Conservation (phyloP, 176 grass and related monocot species). For the Triticum dicoccoides region DNA sequence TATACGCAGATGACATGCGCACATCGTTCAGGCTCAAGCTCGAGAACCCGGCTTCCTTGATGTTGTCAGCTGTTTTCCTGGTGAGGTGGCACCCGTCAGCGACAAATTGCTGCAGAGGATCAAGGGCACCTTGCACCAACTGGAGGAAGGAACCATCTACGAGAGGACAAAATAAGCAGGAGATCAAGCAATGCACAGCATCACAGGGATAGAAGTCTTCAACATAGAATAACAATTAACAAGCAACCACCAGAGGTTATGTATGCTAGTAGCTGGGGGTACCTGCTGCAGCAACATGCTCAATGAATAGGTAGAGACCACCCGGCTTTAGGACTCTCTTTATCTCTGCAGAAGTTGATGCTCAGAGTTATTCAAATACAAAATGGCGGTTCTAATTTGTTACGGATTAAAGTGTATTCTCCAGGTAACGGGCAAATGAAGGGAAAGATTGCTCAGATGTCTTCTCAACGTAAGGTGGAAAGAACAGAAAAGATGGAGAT, state of each 20-base stretch:
- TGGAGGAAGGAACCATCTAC: constrained; percentile 70
- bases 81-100: constrained; percentile 77
- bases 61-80: constrained; percentile 63
- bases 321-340: constrained; percentile 73
- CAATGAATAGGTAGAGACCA: constrained; percentile 80
- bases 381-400: neutral
- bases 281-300: constrained; percentile 81
- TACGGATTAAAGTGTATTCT: neutral
- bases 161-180: neutral
- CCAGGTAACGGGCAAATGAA: neutral
- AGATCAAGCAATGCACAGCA: neutral
- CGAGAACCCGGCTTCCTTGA: constrained; percentile 59
- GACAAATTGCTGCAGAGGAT: constrained; percentile 73
- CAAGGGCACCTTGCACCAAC: constrained; percentile 53
- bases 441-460: neutral
- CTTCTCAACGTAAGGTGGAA: neutral
- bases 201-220: neutral
- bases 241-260: neutral
- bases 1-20: constrained; percentile 42
- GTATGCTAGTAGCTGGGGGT: neutral
- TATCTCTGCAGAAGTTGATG: constrained; percentile 54
- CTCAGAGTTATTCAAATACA: neutral
- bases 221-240: neutral
- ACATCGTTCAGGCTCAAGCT: constrained; percentile 39
- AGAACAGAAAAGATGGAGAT: neutral